These are phyloP conservation scores for Ceratocystis alfenasii DNA, from an alignment of 2,329 filamentous ascomycete genomes.

Conservation along the genomic window DNA sequence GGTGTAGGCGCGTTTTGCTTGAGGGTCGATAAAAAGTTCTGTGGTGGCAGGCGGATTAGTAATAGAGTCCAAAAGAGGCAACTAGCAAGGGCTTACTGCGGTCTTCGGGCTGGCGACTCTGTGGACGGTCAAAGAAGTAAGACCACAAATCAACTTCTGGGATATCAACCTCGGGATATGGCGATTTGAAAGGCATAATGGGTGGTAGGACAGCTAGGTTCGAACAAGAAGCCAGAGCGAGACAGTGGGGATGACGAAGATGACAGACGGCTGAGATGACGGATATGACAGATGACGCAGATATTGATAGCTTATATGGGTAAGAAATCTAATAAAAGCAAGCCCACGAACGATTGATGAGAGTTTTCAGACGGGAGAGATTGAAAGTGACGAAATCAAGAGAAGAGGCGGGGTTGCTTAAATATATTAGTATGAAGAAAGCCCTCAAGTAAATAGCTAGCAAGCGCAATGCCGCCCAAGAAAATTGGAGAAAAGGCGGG, in stretches of 20 bases:
- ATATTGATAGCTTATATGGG: too few species aligned
- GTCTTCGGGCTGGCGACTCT: constrained; percentile 54
- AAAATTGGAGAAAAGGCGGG: background rate
- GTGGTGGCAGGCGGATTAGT: constrained; percentile 20
- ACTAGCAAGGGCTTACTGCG: constrained; percentile 45
- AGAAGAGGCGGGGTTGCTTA: too few species aligned
- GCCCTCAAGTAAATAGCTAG: too few species aligned
- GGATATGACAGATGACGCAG: background rate
- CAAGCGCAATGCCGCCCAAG: background rate
- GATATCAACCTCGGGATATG: constrained; percentile 52
- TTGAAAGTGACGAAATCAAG: too few species aligned
- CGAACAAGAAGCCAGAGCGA: background rate
- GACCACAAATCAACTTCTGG: constrained; percentile 68
- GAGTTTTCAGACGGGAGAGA: too few species aligned
- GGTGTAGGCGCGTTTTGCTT: constrained; percentile 57
- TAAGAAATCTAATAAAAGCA: too few species aligned
- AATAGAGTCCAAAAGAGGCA: background rate
- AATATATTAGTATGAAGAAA: background rate
- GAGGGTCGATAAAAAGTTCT: constrained; percentile 70
- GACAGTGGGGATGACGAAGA: background rate
- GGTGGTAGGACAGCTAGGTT: background rate
- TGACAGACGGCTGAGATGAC: background rate
- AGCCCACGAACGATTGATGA: too few species aligned
- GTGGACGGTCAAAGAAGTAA: constrained; percentile 60
- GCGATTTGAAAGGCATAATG: constrained; percentile 59